These are phyloP conservation scores for Mycogone perniciosa DNA, from an alignment of 2,329 filamentous ascomycete species.

Conservation along the genomic window DNA sequence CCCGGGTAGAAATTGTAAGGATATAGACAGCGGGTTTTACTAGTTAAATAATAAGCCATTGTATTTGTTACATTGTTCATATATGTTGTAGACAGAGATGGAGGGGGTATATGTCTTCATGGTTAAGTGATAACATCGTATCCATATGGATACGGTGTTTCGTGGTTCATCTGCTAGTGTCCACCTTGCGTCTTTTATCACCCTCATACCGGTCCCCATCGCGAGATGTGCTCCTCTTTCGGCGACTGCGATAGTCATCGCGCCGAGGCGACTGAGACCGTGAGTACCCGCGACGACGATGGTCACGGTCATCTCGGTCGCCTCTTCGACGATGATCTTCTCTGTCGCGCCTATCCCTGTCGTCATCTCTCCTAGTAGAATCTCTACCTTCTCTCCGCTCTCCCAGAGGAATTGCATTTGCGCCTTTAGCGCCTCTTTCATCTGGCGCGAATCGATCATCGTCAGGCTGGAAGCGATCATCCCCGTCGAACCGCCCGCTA, in stretches of 20 bases:
- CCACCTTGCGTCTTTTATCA: slow-evolving; percentile 56
- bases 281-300: slow-evolving; percentile 27
- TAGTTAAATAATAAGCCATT: background rate
- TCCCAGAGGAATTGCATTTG: slow-evolving; percentile 65
- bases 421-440: slow-evolving; percentile 48
- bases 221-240: slow-evolving; percentile 53
- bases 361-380: slow-evolving; percentile 23
- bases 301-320: slow-evolving; percentile 9
- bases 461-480: slow-evolving; percentile 65
- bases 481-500: slow-evolving; percentile 35
- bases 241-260: slow-evolving; percentile 40
- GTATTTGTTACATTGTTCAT: background rate
- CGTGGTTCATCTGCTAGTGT: slow-evolving; percentile 28
- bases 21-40: slow-evolving; percentile 43
- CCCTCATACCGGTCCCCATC: slow-evolving; percentile 48
- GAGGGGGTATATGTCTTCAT: slow-evolving; percentile 2
- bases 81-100: background rate
- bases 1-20: slow-evolving; percentile 78
- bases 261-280: slow-evolving; percentile 49
- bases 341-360: slow-evolving; percentile 25
- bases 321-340: slow-evolving; percentile 26
- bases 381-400: slow-evolving; percentile 42
- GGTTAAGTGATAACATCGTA: background rate
- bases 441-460: slow-evolving; percentile 41
- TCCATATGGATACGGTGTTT: background rate